Conservation (phyloP, 202 grass and related monocot genomes). For the Hordeum pubiflorum region DNA sequence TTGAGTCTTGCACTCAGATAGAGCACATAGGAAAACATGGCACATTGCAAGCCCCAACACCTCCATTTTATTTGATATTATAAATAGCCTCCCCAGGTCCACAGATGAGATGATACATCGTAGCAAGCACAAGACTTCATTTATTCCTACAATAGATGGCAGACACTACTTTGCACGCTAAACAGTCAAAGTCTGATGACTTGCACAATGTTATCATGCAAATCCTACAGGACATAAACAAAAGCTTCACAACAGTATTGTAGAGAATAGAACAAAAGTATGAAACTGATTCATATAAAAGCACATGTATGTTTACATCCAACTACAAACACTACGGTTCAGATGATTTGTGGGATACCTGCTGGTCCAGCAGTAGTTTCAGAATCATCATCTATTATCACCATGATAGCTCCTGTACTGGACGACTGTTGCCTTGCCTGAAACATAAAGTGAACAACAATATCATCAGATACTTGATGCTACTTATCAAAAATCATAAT, state of each 20-base stretch:
- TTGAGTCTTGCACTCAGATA: neutral
- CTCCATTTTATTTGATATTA: neutral
- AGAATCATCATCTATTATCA: slow-evolving; percentile 82
- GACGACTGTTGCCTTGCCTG: slow-evolving; percentile 30
- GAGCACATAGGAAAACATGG: neutral
- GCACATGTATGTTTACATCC: neutral
- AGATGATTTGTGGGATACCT: slow-evolving; percentile 42
- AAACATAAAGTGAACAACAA: slow-evolving; percentile 7
- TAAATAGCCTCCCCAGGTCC: neutral
- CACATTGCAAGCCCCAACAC: neutral
- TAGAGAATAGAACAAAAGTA: neutral
- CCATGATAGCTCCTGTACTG: slow-evolving; percentile 27
- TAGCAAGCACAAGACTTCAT: neutral
- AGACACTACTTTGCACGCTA: slow-evolving; percentile 3
- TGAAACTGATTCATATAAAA: neutral
- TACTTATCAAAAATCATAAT: slow-evolving; percentile 6
- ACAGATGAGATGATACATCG: neutral
- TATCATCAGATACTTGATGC: neutral
- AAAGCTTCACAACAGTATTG: neutral
- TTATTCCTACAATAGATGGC: neutral
- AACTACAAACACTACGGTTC: neutral
- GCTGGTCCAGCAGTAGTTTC: slow-evolving; percentile 41
- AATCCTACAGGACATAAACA: slow-evolving; percentile 3
- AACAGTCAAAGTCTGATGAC: neutral
- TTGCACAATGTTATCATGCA: slow-evolving; percentile 21